phyloP scores from a whole-genome alignment of 768 basidiomycete species.

The Phylloporus rhodoxanthus region DNA sequence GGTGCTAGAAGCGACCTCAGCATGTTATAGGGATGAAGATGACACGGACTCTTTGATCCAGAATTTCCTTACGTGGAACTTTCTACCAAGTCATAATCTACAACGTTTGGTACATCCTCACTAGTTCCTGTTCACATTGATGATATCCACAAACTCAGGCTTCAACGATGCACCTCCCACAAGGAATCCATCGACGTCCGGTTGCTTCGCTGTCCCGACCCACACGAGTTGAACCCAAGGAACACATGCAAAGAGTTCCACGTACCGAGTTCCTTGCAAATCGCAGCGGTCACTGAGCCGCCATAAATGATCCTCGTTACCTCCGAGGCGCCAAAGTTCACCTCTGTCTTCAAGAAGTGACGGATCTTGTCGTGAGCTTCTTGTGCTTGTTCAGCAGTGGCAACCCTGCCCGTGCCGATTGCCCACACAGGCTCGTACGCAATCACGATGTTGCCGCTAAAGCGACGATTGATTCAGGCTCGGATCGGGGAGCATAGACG shows the following conservation, averaged over 20 bases:
- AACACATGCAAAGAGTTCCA: constrained; percentile 1
- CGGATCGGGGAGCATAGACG: constrained; percentile 16
- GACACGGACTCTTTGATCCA: no score
- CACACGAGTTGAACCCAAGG: neutral
- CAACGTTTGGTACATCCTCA: constrained; percentile 5
- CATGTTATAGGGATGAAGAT: constrained; percentile 35
- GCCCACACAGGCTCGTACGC: constrained; percentile 99
- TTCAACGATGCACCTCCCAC: constrained; percentile 98
- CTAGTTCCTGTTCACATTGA: constrained; percentile 53
- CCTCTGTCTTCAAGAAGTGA: constrained; percentile 55
- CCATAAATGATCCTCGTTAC: constrained; percentile 89
- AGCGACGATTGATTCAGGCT: neutral
- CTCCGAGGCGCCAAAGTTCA: constrained; percentile 67
- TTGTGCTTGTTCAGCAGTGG: constrained; percentile 88
- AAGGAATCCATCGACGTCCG: constrained; percentile 95
- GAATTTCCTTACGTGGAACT: constrained; percentile 1
- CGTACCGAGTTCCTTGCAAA: constrained; percentile 83
- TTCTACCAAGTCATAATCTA: neutral
- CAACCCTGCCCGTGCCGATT: constrained; percentile 96
- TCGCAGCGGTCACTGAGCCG: constrained; percentile 86
- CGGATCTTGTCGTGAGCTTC: constrained; percentile 85
- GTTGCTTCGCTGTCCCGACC: constrained; percentile 49
- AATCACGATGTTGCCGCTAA: constrained; percentile 75
- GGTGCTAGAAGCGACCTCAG: constrained; percentile 56
- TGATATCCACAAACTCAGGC: constrained; percentile 90